Evolutionary conservation across 306 rosid species (phyloP).

Genomic region (Inga laurina): DNA sequence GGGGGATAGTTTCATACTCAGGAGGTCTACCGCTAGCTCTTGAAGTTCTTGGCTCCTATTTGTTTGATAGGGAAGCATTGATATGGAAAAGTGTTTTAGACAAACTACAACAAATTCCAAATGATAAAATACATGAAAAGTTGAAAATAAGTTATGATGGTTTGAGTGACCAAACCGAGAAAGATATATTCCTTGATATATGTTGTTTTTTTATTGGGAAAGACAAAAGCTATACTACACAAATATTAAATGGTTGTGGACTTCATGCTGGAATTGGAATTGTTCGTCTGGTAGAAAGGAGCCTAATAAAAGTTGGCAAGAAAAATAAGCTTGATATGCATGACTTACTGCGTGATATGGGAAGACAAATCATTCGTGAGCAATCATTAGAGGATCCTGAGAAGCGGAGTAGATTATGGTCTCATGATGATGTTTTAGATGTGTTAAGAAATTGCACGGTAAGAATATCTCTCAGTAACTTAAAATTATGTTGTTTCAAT

Average conservation of each 20-base stretch:
- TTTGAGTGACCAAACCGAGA: background rate
- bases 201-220: conserved; percentile 8
- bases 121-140: background rate
- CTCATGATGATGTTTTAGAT: background rate
- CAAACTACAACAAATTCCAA: background rate
- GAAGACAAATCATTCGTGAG: background rate
- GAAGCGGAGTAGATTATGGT: background rate
- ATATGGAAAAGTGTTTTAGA: background rate
- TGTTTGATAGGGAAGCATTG: background rate
- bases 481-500: background rate
- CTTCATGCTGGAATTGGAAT: background rate
- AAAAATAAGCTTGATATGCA: background rate
- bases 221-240: background rate
- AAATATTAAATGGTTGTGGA: background rate
- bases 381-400: background rate
- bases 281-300: background rate
- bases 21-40: background rate
- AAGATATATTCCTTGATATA: background rate
- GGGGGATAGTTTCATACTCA: background rate
- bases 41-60: background rate
- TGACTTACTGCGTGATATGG: background rate
- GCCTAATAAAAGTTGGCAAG: background rate
- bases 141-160: conserved; percentile 4
- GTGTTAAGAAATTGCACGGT: background rate
- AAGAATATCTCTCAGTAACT: background rate